Evolutionary conservation across 495 filamentous ascomycete species (phyloP).

Genomic region (Neurospora sp.): DNA sequence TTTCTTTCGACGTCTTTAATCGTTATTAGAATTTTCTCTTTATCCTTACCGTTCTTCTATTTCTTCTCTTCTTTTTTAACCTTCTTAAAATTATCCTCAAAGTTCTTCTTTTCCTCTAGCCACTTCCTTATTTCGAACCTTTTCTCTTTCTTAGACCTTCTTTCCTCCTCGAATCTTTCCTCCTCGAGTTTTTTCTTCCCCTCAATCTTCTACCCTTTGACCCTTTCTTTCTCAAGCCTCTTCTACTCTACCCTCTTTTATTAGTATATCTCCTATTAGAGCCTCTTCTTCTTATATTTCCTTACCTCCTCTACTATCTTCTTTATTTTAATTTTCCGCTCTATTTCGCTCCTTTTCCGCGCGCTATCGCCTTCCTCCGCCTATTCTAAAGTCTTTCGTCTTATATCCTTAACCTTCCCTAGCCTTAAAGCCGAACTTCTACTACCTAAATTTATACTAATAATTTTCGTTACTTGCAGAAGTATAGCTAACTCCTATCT

Average conservation of each 20-base stretch:
- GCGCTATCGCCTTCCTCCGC: background rate
- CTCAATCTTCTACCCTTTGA: background rate
- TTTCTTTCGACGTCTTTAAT: no score
- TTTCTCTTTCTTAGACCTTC: background rate
- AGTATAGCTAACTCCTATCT: background rate
- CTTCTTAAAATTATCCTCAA: background rate
- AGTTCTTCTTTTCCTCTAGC: background rate
- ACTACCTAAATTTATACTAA: background rate
- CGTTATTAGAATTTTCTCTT: no score
- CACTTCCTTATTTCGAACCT: background rate
- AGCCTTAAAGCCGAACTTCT: no score
- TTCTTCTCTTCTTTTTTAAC: background rate
- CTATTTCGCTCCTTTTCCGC: no score
- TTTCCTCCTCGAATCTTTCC: background rate
- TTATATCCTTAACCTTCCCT: no score
- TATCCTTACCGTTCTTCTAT: no score
- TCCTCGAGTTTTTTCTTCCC: background rate
- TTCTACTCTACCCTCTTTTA: background rate
- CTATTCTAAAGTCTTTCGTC: no score
- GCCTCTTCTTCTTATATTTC: background rate
- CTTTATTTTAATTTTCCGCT: background rate
- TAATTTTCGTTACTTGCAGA: background rate
- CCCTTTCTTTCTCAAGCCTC: background rate
- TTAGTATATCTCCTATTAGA: background rate
- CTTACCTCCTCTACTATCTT: background rate